phyloP scores from a whole-genome alignment of 2,329 filamentous ascomycete species.

The Colletotrichum lentis region DNA sequence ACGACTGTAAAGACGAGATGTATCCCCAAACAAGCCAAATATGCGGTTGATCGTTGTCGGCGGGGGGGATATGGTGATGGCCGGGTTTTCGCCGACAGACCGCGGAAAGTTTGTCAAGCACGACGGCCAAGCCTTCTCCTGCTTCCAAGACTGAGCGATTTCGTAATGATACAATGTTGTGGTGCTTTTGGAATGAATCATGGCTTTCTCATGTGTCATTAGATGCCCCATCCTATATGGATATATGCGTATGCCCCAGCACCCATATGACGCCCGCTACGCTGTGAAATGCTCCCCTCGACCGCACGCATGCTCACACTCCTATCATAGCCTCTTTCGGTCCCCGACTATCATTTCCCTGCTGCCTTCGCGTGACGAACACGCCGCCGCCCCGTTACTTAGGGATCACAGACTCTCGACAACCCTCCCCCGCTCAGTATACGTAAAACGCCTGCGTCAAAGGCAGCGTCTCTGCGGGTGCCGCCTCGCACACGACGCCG shows the following conservation, averaged over 20 bases:
- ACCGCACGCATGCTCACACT: neutral
- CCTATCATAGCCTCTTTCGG: neutral
- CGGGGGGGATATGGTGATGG: neutral
- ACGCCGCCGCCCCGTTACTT: too few species aligned
- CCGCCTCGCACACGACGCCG: conserved; percentile 75
- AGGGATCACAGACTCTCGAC: neutral
- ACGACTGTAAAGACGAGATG: neutral
- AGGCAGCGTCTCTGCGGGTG: conserved; percentile 75
- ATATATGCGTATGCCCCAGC: neutral
- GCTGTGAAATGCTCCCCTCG: conserved; percentile 10
- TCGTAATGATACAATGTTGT: neutral
- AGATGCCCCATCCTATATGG: neutral
- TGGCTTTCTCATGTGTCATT: conserved; percentile 26
- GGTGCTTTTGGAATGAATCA: conserved; percentile 24
- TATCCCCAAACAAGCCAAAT: too few species aligned
- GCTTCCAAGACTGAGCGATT: neutral
- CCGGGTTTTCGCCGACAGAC: neutral
- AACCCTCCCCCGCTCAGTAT: conserved; percentile 59
- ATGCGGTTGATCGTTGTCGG: neutral
- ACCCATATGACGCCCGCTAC: neutral
- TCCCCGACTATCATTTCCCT: neutral
- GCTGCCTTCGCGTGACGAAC: neutral
- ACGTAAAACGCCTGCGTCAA: conserved; percentile 81
- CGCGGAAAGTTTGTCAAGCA: neutral
- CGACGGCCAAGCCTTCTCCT: neutral